Percentiles rank a stretch among this genome's conserved stretches.
phyloP scores from a whole-genome alignment of 164 flowering plant genomes.

The Umbellularia californica region DNA sequence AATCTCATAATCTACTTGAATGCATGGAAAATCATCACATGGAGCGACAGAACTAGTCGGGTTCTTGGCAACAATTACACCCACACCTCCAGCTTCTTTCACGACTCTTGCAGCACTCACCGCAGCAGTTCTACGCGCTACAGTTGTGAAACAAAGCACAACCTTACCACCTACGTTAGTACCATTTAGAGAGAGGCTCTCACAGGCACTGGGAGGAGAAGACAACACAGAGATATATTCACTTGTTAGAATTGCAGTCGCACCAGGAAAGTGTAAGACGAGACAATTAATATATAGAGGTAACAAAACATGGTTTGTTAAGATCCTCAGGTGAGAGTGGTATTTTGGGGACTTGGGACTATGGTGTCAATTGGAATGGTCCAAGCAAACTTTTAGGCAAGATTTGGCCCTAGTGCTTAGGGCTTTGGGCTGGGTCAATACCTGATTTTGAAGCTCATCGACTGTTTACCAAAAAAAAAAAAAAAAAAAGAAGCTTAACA shows the following conservation, averaged over 20 bases:
- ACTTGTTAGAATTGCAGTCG: neutral
- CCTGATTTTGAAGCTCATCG: too few relatives aligned
- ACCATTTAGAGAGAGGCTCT: neutral
- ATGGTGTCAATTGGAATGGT: too few relatives aligned
- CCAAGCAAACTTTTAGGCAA: neutral
- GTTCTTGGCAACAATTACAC: slow-evolving; percentile 18
- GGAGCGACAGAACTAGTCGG: slow-evolving; percentile 1
- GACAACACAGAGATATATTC: neutral
- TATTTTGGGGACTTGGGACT: neutral
- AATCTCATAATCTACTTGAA: slow-evolving; percentile 31
- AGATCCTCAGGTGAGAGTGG: neutral
- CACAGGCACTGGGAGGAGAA: neutral
- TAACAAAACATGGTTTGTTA: too few relatives aligned
- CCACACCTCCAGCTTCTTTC: slow-evolving; percentile 19
- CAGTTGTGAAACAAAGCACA: slow-evolving; percentile 19
- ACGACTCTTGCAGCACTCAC: neutral
- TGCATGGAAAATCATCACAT: slow-evolving; percentile 11
- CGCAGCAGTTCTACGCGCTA: neutral
- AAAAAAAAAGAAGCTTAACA: too few relatives aligned
- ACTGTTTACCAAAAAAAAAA: too few relatives aligned
- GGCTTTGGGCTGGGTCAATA: too few relatives aligned
- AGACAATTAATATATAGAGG: neutral
- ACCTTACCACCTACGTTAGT: slow-evolving; percentile 20
- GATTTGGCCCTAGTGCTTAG: too few relatives aligned
- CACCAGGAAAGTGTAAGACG: neutral